A percentile compares a stretch with the other conserved stretches of the same genome.
These are phyloP conservation scores for Cucurbita maxima DNA, from an alignment of 306 rosid genomes.

Conservation along the genomic window DNA sequence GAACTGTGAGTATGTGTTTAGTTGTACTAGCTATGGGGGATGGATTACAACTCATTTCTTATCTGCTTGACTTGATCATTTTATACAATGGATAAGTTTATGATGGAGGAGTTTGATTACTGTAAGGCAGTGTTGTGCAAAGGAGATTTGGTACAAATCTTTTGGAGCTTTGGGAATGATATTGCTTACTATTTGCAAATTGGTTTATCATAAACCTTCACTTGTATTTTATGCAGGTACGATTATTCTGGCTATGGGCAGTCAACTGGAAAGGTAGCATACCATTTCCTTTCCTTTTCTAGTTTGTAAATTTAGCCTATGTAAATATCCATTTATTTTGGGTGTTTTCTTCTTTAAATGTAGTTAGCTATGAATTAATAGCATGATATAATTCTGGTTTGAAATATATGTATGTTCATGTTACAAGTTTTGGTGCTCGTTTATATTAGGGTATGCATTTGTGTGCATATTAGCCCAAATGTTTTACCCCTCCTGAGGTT, in stretches of 20 bases:
- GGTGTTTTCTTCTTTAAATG: no score
- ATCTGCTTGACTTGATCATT: neutral
- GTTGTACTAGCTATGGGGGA: no score
- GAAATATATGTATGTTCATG: neutral
- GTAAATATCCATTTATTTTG: no score
- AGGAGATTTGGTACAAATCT: neutral
- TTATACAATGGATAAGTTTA: neutral
- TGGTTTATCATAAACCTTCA: slow-evolving; percentile 3
- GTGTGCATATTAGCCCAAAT: neutral
- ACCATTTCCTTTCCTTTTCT: neutral
- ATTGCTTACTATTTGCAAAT: neutral
- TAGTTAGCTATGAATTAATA: no score
- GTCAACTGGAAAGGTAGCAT: slow-evolving; percentile 66
- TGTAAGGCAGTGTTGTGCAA: neutral
- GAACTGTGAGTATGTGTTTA: neutral
- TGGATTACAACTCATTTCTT: neutral
- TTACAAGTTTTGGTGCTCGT: neutral
- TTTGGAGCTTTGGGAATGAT: no score
- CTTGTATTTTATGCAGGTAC: slow-evolving; percentile 37
- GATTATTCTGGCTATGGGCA: slow-evolving; percentile 40
- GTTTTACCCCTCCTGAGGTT: no score
- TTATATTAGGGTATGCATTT: neutral
- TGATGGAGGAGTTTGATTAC: neutral
- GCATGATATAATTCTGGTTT: no score
- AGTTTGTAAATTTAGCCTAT: no score